phyloP scores from a whole-genome alignment of 176 grass and related monocot genomes.

The Oryza longistaminata region DNA sequence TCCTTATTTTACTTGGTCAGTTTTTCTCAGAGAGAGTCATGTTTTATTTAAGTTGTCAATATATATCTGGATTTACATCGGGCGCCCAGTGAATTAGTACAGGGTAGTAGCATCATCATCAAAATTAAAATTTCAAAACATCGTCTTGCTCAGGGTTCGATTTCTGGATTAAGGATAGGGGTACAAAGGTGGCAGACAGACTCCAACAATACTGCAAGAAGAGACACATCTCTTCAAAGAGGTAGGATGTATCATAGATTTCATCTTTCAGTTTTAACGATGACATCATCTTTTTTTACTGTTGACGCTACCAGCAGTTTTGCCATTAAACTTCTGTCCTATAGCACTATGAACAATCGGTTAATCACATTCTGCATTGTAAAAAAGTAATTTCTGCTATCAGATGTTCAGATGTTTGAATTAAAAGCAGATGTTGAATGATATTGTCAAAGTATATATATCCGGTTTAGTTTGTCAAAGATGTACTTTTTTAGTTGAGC shows the following conservation, averaged over 20 bases:
- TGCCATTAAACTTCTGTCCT: neutral
- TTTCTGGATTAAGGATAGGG: constrained; percentile 48
- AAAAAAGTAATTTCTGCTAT: neutral
- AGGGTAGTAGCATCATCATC: neutral
- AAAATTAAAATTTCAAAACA: constrained; percentile 3
- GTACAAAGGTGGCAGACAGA: constrained; percentile 7
- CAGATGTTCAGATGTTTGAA: constrained; percentile 21
- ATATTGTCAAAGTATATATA: neutral
- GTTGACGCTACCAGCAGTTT: neutral
- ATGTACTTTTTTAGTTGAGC: neutral
- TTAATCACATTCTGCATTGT: neutral
- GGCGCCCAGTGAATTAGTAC: neutral
- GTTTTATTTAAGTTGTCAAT: neutral
- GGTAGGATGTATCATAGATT: constrained; percentile 34
- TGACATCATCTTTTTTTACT: neutral
- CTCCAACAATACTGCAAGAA: neutral
- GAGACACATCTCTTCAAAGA: constrained; percentile 33
- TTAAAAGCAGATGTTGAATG: neutral
- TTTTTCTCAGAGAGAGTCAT: neutral
- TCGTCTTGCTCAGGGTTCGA: constrained; percentile 33
- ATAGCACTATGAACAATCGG: neutral
- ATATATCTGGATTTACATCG: neutral
- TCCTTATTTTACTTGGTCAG: neutral
- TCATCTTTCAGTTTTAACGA: neutral
- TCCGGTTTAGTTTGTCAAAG: neutral